Evolutionary conservation across 345 rosid species (phyloP).

Genomic region (Citrus mangshanensis): DNA sequence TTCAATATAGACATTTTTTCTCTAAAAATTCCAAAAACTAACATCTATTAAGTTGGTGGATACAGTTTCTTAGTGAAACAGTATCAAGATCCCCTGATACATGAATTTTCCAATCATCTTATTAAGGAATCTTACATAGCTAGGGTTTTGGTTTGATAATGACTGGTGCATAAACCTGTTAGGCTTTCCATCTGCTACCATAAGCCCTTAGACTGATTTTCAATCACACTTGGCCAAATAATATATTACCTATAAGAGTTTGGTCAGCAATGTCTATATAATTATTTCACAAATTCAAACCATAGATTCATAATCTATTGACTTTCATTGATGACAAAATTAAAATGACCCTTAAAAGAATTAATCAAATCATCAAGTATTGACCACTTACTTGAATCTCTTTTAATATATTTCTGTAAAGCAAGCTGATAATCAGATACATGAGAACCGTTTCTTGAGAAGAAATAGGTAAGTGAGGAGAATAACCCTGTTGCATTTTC

Average conservation of each 20-base stretch:
- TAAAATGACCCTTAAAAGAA: constrained; percentile 7
- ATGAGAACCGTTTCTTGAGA: constrained; percentile 79
- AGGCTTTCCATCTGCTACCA: background rate
- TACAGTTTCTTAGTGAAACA: background rate
- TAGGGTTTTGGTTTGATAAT: background rate
- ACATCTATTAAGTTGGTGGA: background rate
- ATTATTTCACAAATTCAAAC: background rate
- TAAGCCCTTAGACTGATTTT: background rate
- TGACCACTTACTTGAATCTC: constrained; percentile 53
- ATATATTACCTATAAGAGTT: background rate
- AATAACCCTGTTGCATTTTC: constrained; percentile 59
- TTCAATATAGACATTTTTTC: too few species aligned
- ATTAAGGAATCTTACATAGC: background rate
- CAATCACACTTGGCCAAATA: background rate
- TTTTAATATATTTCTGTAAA: constrained; percentile 58
- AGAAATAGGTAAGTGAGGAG: constrained; percentile 83
- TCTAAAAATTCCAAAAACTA: too few species aligned
- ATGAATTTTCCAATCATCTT: background rate
- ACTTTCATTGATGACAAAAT: background rate
- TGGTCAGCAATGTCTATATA: background rate
- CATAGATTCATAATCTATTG: background rate
- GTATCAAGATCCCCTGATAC: background rate
- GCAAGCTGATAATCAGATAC: constrained; percentile 75
- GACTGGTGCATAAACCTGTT: background rate
- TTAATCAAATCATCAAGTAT: constrained; percentile 7